Conservation (phyloP, 305 asterid genomes). For the Fraxinus paxiana region DNA sequence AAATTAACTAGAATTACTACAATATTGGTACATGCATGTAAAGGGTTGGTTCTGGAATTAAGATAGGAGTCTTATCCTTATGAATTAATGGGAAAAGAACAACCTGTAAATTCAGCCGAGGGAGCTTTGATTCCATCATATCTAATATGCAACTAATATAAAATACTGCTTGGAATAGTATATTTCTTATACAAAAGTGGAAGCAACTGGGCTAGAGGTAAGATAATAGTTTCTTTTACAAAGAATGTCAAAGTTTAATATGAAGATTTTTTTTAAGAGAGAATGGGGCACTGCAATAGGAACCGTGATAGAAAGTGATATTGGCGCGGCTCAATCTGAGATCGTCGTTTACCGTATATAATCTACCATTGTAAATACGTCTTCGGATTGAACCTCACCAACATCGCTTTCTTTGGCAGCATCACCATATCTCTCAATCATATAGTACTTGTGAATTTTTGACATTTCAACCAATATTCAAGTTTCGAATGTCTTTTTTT, state of each 20-base stretch:
- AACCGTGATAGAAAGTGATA: slow-evolving; percentile 34
- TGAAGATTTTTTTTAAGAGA: not conserved
- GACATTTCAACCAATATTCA: not conserved
- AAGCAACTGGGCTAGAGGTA: not conserved
- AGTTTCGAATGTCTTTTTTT: not conserved
- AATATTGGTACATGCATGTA: not conserved
- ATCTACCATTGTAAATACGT: slow-evolving; percentile 38
- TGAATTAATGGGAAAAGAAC: not conserved
- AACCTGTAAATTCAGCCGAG: not conserved
- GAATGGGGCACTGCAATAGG: not conserved
- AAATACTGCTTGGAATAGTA: not conserved
- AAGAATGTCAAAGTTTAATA: not conserved
- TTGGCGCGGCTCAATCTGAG: slow-evolving; percentile 69
- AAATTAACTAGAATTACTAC: not conserved
- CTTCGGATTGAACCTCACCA: slow-evolving; percentile 98
- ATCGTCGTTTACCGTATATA: slow-evolving; percentile 34
- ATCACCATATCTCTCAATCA: not conserved
- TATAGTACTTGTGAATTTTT: not conserved
- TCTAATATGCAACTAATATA: not conserved
- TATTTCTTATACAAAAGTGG: not conserved
- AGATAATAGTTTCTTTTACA: not conserved
- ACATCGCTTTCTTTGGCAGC: slow-evolving; percentile 49
- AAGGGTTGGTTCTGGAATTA: not conserved
- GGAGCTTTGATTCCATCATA: not conserved
- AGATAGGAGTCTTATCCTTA: not conserved